Evolutionary conservation across 768 basidiomycete genomes (phyloP), one percentile per base, ranked within the genome.

Genomic region (Neoboletus brunneissimus): DNA sequence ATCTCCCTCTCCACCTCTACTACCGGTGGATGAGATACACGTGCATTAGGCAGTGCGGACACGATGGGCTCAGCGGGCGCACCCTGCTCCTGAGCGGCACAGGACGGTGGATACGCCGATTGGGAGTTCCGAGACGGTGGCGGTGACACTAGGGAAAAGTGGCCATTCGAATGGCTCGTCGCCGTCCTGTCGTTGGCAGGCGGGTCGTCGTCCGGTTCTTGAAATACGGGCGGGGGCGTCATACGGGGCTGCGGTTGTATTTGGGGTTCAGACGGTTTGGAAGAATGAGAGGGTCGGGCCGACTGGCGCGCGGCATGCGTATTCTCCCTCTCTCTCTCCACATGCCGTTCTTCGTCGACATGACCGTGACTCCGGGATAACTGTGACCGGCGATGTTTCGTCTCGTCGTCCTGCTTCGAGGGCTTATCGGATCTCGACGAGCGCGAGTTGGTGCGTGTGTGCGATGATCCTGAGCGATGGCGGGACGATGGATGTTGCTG

Each of bases 381-480:
- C 61, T 79, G 81, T 7, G 80, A 76, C 25, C 82, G 77, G 71
- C 66, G 65, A 6, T 82, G 83, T 49, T 59, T 74, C 37, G 61
- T 64, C 48, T 80, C 80, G 23, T 78, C 75, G 15, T 78, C 77
- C 8, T 78, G 77, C 25, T 70, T 72, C 2, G 70, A 55, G 2
- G 55, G 18, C 46, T 73, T 75, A 55, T 77, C 77, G 16, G 75
- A 67, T 49, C 74, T 81, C n/a, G 84, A 85, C 11, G 82, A 78
- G 35, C 84, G 81, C 53, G 81, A 85, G 44, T 81, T 84, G 7
- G 77, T 75, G 57, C 84, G 79, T 13, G 83, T 81, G 49, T 81
- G 80, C 13, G 76, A 67, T 1, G 75, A 69, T 23, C 78, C 79
- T 10, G 87, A 81, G 4, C 75, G 72, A 45, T 73, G 71, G 56